Conservation (phyloP, 148 eudicot species). For the Cornus suecica region DNA sequence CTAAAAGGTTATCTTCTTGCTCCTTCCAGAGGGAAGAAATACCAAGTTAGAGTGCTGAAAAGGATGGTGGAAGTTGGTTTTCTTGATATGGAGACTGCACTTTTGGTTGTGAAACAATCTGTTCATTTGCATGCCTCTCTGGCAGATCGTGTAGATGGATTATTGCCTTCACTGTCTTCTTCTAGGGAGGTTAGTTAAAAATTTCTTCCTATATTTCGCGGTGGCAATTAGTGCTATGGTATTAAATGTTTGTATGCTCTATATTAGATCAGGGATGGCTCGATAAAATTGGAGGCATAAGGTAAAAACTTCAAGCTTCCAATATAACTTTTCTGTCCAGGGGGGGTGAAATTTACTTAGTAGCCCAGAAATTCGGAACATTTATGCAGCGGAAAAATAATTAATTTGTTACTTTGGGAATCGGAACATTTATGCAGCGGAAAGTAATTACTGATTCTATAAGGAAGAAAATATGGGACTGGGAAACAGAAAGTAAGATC, state of each 20-base stretch:
- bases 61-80: conserved; percentile 22
- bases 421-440: neutral
- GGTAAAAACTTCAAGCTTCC: too few relatives aligned
- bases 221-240: neutral
- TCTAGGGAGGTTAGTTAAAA: neutral
- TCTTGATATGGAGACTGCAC: conserved; percentile 14
- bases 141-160: neutral
- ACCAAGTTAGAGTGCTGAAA: conserved; percentile 23
- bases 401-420: neutral
- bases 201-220: neutral
- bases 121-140: neutral
- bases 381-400: too few relatives aligned
- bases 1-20: neutral
- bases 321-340: too few relatives aligned
- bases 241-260: neutral
- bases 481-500: conserved; percentile 1
- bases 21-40: conserved; percentile 10
- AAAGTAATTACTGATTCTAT: neutral
- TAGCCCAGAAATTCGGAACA: too few relatives aligned
- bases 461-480: neutral
- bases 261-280: too few relatives aligned
- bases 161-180: neutral
- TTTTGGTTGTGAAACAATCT: conserved; percentile 9
- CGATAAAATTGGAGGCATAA: too few relatives aligned
- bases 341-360: too few relatives aligned